Percentiles rank a stretch among this genome's conserved stretches.
Evolutionary conservation across 2,329 filamentous ascomycete species (phyloP).

Genomic region (Phaeophleospora eucalypticola): DNA sequence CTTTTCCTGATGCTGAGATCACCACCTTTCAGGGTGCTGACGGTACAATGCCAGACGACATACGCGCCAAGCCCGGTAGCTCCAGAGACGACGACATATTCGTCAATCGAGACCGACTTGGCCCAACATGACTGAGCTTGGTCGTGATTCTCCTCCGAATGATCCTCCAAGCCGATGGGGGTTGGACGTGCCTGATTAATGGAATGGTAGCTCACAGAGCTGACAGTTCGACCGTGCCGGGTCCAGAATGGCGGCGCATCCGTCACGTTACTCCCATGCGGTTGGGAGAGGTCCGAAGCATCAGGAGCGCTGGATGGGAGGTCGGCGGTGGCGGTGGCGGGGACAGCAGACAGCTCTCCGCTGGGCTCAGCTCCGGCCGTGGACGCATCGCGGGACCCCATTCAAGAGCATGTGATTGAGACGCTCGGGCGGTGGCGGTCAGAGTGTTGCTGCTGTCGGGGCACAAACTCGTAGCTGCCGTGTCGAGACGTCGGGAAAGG

Average conservation of each 20-base stretch:
- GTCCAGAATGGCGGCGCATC: slow-evolving; percentile 47
- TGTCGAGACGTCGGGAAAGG: too few species aligned
- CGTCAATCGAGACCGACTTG: slow-evolving; percentile 57
- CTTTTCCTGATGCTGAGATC: slow-evolving; percentile 45
- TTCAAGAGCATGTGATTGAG: slow-evolving; percentile 5
- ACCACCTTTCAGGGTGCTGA: slow-evolving; percentile 71
- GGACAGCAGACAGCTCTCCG: slow-evolving; percentile 6
- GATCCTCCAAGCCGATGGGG: slow-evolving; percentile 59
- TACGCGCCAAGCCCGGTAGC: slow-evolving; percentile 71
- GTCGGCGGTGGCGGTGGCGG: slow-evolving; percentile 9
- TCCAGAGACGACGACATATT: slow-evolving; percentile 59
- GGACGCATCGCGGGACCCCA: slow-evolving; percentile 14
- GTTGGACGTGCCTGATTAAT: slow-evolving; percentile 32
- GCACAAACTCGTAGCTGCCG: slow-evolving; percentile 1
- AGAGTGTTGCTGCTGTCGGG: neutral
- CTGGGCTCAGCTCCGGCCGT: slow-evolving; percentile 6
- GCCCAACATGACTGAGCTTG: slow-evolving; percentile 60
- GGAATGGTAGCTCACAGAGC: slow-evolving; percentile 35
- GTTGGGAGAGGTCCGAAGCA: slow-evolving; percentile 2
- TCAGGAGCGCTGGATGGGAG: neutral
- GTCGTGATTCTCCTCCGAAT: slow-evolving; percentile 57
- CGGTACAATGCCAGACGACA: slow-evolving; percentile 87
- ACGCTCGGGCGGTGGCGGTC: neutral
- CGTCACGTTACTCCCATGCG: slow-evolving; percentile 12
- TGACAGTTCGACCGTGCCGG: slow-evolving; percentile 35